These are phyloP conservation scores for Aspergillus thermomutatus DNA, from an alignment of 2,329 filamentous ascomycete species.

Conservation along the genomic window DNA sequence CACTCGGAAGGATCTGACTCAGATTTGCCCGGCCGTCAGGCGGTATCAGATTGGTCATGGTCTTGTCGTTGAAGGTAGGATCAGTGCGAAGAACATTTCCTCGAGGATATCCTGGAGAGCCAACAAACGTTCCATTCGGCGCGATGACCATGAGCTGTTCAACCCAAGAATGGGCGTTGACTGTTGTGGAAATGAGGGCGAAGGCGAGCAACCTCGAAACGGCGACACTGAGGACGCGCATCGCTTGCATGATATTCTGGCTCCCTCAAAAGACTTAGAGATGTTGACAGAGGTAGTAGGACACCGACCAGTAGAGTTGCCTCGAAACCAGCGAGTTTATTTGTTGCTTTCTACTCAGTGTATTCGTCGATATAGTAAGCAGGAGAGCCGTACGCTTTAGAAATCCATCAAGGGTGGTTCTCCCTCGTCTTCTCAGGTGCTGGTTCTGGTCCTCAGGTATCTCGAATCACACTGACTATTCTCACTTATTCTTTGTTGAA, in stretches of 20 bases:
- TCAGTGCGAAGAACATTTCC: slow-evolving; percentile 60
- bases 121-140: slow-evolving; percentile 69
- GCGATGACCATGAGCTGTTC: slow-evolving; percentile 71
- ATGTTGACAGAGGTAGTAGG: slow-evolving; percentile 3
- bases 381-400: background rate
- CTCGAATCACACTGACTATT: background rate
- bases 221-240: slow-evolving; percentile 1
- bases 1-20: slow-evolving; percentile 47
- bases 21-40: slow-evolving; percentile 47
- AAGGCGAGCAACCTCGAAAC: slow-evolving; percentile 18
- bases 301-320: slow-evolving; percentile 15
- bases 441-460: no score
- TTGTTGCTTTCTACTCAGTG: slow-evolving; percentile 4
- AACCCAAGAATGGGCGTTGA: slow-evolving; percentile 72
- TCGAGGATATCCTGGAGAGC: slow-evolving; percentile 70
- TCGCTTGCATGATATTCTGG: background rate
- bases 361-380: background rate
- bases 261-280: background rate
- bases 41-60: slow-evolving; percentile 64
- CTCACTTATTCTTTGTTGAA: background rate
- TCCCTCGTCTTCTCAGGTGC: background rate
- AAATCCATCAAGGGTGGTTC: background rate
- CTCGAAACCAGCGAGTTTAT: background rate
- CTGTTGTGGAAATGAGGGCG: slow-evolving; percentile 24
- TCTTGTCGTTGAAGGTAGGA: slow-evolving; percentile 55